phyloP scores from a whole-genome alignment of 345 rosid genomes.

The Heritiera littoralis region DNA sequence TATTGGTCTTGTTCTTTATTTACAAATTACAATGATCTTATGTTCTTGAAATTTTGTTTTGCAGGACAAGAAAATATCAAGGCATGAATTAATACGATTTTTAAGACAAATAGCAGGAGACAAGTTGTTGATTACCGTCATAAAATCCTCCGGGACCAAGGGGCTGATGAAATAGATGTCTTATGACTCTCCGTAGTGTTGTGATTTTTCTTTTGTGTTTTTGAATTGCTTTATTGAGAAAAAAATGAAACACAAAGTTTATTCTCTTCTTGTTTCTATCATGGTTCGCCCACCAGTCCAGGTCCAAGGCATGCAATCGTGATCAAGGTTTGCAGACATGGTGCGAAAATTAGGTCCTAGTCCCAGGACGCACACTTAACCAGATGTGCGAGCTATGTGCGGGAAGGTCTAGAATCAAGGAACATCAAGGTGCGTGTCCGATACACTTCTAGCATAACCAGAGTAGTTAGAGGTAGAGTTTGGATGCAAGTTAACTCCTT shows the following conservation, averaged over 20 bases:
- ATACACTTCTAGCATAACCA: too few species aligned
- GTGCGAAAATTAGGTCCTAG: too few species aligned
- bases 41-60: slow-evolving; percentile 2
- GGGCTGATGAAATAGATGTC: slow-evolving; percentile 15
- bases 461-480: too few species aligned
- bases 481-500: too few species aligned
- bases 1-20: background rate
- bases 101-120: slow-evolving; percentile 74
- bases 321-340: too few species aligned
- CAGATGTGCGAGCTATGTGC: too few species aligned
- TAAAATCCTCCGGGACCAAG: slow-evolving; percentile 60
- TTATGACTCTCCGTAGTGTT: background rate
- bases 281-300: too few species aligned
- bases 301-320: too few species aligned
- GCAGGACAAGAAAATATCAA: slow-evolving; percentile 69
- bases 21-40: slow-evolving; percentile 1
- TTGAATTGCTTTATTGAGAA: background rate
- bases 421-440: too few species aligned
- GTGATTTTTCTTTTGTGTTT: background rate
- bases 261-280: too few species aligned
- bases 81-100: slow-evolving; percentile 55
- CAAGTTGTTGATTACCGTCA: slow-evolving; percentile 59
- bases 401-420: too few species aligned
- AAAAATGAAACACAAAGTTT: background rate
- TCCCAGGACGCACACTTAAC: too few species aligned